Percentiles rank a stretch among this genome's conserved stretches.
Conservation (phyloP, 495 filamentous ascomycete genomes). For the Oidiodendron maius region DNA sequence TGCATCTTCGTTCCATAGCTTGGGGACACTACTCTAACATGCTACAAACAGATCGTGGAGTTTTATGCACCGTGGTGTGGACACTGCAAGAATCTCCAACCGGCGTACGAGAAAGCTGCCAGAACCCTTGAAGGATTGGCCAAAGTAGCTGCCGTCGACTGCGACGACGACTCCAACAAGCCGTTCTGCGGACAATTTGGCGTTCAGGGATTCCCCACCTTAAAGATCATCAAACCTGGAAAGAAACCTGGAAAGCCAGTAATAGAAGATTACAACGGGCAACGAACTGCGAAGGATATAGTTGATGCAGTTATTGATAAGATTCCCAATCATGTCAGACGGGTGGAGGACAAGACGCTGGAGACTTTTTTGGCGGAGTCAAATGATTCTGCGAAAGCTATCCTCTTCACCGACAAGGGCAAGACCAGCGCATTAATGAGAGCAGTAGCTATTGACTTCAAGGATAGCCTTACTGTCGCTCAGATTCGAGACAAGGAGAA, state of each 20-base stretch:
- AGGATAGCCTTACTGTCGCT: conserved; percentile 73
- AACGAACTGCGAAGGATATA: conserved; percentile 75
- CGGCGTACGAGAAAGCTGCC: conserved; percentile 91
- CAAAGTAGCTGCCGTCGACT: conserved; percentile 92
- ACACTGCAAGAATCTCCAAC: conserved; percentile 92
- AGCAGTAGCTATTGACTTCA: conserved; percentile 84
- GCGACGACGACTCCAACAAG: conserved; percentile 93
- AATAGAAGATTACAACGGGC: conserved; percentile 90
- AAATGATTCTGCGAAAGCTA: conserved; percentile 74
- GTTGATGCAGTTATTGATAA: conserved; percentile 76
- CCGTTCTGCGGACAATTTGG: conserved; percentile 81
- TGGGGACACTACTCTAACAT: conserved; percentile 1
- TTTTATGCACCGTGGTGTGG: conserved; percentile 97
- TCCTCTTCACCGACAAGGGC: conserved; percentile 94
- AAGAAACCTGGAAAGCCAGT: conserved; percentile 77
- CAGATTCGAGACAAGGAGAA: conserved; percentile 64
- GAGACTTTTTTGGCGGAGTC: conserved; percentile 68
- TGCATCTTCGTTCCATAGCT: not conserved
- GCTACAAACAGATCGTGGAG: conserved; percentile 47
- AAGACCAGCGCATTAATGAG: conserved; percentile 76
- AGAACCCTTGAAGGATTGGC: conserved; percentile 82
- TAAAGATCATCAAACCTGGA: conserved; percentile 86
- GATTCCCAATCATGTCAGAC: conserved; percentile 89
- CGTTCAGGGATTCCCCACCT: conserved; percentile 90
- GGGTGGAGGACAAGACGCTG: conserved; percentile 71